These are phyloP conservation scores for Cryphonectria parasitica DNA, from an alignment of 2,329 filamentous ascomycete species.

Conservation along the genomic window DNA sequence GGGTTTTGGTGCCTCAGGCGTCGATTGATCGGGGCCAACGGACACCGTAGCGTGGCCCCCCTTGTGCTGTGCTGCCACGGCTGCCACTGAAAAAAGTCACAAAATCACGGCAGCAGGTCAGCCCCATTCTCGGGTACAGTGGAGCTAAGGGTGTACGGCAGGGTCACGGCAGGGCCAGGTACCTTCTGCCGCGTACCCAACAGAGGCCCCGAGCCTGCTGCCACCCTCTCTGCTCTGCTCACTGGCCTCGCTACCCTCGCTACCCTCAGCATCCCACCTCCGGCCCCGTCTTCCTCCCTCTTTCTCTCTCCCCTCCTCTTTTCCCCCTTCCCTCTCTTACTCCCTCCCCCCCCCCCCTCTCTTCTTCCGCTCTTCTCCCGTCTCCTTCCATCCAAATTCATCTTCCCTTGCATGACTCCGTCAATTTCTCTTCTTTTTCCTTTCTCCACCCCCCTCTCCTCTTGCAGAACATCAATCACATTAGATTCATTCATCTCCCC, in stretches of 20 bases:
- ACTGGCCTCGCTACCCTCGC: background rate
- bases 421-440: background rate
- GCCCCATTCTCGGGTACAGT: conserved; percentile 5
- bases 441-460: background rate
- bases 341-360: background rate
- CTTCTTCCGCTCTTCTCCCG: background rate
- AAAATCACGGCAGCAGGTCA: conserved; percentile 1
- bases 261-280: conserved; percentile 6
- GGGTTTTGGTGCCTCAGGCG: conserved; percentile 21
- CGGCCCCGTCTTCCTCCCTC: conserved; percentile 6
- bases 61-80: conserved; percentile 16
- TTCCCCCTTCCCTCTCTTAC: background rate
- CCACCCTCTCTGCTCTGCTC: background rate
- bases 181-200: conserved; percentile 1
- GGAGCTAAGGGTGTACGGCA: conserved; percentile 3
- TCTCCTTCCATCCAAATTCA: background rate
- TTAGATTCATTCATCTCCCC: background rate
- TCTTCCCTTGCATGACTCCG: background rate
- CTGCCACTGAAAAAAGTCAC: background rate
- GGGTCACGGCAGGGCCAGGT: conserved; percentile 5
- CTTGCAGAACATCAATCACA: background rate
- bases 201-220: conserved; percentile 4
- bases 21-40: conserved; percentile 25
- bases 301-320: background rate
- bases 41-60: conserved; percentile 19